Evolutionary conservation across 208 protist genomes (phyloP).

Genomic region (Trypanosoma rangeli): DNA sequence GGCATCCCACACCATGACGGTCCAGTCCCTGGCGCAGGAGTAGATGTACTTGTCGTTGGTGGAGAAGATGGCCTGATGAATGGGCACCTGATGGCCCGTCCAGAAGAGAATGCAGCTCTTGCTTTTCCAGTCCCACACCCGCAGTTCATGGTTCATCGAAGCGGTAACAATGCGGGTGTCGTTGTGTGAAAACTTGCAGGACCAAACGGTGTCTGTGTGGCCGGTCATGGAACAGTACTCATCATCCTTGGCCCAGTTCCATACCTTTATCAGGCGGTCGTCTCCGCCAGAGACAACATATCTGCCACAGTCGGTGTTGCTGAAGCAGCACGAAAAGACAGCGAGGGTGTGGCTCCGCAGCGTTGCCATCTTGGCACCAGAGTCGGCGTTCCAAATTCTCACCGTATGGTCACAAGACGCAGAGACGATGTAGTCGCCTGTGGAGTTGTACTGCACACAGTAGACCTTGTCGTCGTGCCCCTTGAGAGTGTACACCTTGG

Average conservation of each 20-base stretch:
- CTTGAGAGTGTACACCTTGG: slow-evolving; percentile 62
- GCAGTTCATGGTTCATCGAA: slow-evolving; percentile 87
- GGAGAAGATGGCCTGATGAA: slow-evolving; percentile 85
- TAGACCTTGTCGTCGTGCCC: slow-evolving; percentile 49
- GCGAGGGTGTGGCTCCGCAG: slow-evolving; percentile 70
- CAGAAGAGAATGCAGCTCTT: slow-evolving; percentile 59
- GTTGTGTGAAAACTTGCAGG: slow-evolving; percentile 63
- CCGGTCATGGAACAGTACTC: slow-evolving; percentile 64
- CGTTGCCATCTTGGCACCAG: slow-evolving; percentile 51
- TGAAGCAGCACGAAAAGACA: slow-evolving; percentile 87
- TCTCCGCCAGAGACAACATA: slow-evolving; percentile 81
- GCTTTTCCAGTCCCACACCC: slow-evolving; percentile 64
- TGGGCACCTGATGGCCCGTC: slow-evolving; percentile 67
- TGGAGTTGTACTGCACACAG: slow-evolving; percentile 36
- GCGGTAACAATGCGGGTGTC: slow-evolving; percentile 74
- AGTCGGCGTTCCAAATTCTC: slow-evolving; percentile 83
- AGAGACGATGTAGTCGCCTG: slow-evolving; percentile 49
- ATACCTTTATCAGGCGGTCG: slow-evolving; percentile 83
- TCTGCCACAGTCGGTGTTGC: slow-evolving; percentile 64
- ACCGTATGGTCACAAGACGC: slow-evolving; percentile 78
- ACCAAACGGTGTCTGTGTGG: slow-evolving; percentile 88
- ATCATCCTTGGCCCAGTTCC: slow-evolving; percentile 71
- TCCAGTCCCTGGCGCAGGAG: slow-evolving; percentile 81
- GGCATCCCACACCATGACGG: slow-evolving; percentile 80
- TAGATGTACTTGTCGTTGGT: slow-evolving; percentile 81